Base-by-base conservation (phyloP, 2,329 filamentous ascomycete genomes). In the Thelonectria olida region DNA sequence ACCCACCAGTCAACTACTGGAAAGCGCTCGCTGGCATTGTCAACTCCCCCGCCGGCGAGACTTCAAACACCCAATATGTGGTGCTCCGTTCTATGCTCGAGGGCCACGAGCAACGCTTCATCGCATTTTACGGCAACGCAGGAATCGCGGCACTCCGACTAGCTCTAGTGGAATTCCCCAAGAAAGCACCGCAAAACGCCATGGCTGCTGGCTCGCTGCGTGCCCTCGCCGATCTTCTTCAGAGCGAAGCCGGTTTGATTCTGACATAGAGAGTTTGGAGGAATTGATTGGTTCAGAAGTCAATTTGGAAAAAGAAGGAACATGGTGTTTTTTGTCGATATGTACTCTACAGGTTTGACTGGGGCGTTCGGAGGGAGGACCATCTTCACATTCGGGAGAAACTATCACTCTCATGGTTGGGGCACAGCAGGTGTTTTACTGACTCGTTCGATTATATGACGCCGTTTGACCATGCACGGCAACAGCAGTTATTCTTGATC, bases 1-100 rank as follows among this genome's bases (percentile, higher is more conserved):
- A 87, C 77, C 93, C 90, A 4, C 92, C 91, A 49, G 84, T 83
- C 0, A 84, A 94, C 57, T 98, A 96, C 81, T 99, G 96, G 96
- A 84, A 82, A 36, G 85, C 90, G 0, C 80, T 98, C 58, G 88
- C 92, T 1, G 84, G 84, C 42, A 92, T 98, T 36, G 80, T 94
- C 73, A 93, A 93, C 74, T 91, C 92, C 0, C 90, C 92, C 0
- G 73, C 87, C 0, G 76, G 79, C 9, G 84, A 92, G 65, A 84
- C 90, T 9, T 90, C 89, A n/a, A 86, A 90, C 63, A 93, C 91
- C 0, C 91, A 94, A 67, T 87, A 88, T 63, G 83, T 89, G 5
- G 86, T 94, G 2, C 80, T 95, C 39, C 86, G 89, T 60, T 82
- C 88, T 7, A 89, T 95, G 84, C 86, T 95, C 27, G 85, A 90